A percentile compares a stretch with the other conserved stretches of the same genome.
Evolutionary conservation across 352 stramenopile genomes (phyloP).

Genomic region (Pythium biforme): DNA sequence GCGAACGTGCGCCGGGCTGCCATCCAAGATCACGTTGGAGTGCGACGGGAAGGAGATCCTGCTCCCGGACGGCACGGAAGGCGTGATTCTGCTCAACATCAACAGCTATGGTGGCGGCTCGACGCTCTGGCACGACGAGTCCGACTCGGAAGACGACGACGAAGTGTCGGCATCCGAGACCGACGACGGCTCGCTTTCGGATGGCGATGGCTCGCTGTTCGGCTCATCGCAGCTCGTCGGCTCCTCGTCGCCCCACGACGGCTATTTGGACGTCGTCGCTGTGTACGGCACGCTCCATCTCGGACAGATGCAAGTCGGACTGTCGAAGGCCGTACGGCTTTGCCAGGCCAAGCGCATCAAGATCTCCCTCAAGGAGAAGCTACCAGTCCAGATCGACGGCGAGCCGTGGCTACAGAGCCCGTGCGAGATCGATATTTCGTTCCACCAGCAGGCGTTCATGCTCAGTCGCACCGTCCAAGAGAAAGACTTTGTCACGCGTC

Average conservation of each 20-base stretch:
- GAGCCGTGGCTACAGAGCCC: constrained; percentile 92
- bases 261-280: constrained; percentile 91
- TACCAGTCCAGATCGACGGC: constrained; percentile 93
- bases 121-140: constrained; percentile 87
- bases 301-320: constrained; percentile 91
- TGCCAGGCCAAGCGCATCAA: constrained; percentile 69
- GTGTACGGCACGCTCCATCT: constrained; percentile 93
- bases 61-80: constrained; percentile 75
- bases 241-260: constrained; percentile 83
- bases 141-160: constrained; percentile 54
- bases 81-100: constrained; percentile 88
- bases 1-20: constrained; percentile 73
- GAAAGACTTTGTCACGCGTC: constrained; percentile 73
- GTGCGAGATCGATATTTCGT: constrained; percentile 80
- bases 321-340: constrained; percentile 77
- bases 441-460: constrained; percentile 85
- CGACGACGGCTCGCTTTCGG: constrained; percentile 31
- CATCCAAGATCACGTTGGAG: constrained; percentile 70
- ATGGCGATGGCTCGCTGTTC: constrained; percentile 22
- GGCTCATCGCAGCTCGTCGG: constrained; percentile 35
- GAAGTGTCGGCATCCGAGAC: constrained; percentile 27
- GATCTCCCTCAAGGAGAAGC: constrained; percentile 55
- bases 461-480: constrained; percentile 74
- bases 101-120: constrained; percentile 87
- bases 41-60: constrained; percentile 75